Percentiles rank a stretch among this genome's conserved stretches.
Evolutionary conservation across 306 rosid species (phyloP).

Genomic region (Trichosanthes cucumerina): DNA sequence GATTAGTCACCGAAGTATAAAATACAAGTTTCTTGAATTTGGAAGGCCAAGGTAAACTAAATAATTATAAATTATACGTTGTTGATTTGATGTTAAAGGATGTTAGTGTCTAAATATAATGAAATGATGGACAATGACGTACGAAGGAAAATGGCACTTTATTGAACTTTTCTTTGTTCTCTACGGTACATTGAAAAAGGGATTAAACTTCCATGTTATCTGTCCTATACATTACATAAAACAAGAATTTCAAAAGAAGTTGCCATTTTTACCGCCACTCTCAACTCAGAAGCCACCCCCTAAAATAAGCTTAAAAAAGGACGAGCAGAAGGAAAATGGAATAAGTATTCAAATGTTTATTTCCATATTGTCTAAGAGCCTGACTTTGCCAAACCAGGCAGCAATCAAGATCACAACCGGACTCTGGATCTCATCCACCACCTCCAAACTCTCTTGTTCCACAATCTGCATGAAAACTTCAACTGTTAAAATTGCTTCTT

Average conservation of each 20-base stretch:
- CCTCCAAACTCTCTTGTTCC: conserved; percentile 54
- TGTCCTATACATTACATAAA: background rate
- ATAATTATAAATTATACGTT: no score
- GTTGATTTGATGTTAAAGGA: no score
- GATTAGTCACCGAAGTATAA: background rate
- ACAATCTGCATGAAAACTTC: conserved; percentile 36
- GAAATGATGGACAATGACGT: no score
- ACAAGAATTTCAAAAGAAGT: background rate
- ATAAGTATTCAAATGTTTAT: conserved; percentile 26
- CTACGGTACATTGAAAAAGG: background rate
- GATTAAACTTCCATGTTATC: no score
- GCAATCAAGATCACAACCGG: conserved; percentile 79
- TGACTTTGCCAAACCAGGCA: conserved; percentile 77
- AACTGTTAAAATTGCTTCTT: background rate
- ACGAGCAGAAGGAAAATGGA: background rate
- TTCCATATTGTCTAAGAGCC: conserved; percentile 80
- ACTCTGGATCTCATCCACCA: conserved; percentile 45
- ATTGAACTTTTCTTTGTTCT: background rate
- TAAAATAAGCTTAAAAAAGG: background rate
- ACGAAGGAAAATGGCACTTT: no score
- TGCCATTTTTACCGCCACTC: background rate
- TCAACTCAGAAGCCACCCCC: background rate
- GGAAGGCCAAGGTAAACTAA: no score
- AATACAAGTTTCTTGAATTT: background rate
- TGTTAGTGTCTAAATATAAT: no score